Evolutionary conservation across 2,329 filamentous ascomycete species (phyloP).

Genomic region (Dactylellina sp.): DNA sequence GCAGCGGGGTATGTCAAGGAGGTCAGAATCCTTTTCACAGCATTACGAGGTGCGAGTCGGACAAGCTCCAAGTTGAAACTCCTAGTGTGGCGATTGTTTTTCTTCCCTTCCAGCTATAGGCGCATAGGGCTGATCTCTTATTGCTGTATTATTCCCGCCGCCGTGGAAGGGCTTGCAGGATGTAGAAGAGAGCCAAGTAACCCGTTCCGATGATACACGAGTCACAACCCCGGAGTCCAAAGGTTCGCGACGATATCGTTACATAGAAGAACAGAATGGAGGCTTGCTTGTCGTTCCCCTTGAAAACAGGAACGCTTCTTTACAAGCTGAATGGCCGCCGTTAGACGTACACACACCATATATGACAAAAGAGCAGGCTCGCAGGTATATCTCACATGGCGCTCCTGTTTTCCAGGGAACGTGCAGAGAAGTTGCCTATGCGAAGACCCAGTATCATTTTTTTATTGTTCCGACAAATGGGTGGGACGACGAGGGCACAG

Average conservation of each 20-base stretch:
- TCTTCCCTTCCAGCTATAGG: conserved; percentile 4
- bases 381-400: conserved; percentile 59
- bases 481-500: conserved; percentile 60
- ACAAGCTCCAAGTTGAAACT: conserved; percentile 53
- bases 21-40: conserved; percentile 58
- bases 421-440: conserved; percentile 58
- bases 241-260: conserved; percentile 46
- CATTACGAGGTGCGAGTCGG: conserved; percentile 57
- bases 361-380: conserved; percentile 56
- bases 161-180: conserved; percentile 33
- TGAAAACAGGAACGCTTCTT: conserved; percentile 23
- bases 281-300: conserved; percentile 49
- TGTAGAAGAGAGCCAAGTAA: conserved; percentile 56
- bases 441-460: conserved; percentile 59
- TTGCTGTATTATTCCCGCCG: conserved; percentile 7
- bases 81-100: conserved; percentile 34
- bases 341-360: conserved; percentile 35
- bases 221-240: conserved; percentile 54
- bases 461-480: conserved; percentile 60
- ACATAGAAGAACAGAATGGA: conserved; percentile 54
- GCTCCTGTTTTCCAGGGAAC: conserved; percentile 59
- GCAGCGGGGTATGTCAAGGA: conserved; percentile 57
- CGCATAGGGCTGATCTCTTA: conserved; percentile 30
- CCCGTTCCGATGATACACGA: conserved; percentile 51
- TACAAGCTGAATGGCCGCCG: conserved; percentile 54